Conservation (phyloP, 2,329 filamentous ascomycete species). For the Didymellaceae sp. region DNA sequence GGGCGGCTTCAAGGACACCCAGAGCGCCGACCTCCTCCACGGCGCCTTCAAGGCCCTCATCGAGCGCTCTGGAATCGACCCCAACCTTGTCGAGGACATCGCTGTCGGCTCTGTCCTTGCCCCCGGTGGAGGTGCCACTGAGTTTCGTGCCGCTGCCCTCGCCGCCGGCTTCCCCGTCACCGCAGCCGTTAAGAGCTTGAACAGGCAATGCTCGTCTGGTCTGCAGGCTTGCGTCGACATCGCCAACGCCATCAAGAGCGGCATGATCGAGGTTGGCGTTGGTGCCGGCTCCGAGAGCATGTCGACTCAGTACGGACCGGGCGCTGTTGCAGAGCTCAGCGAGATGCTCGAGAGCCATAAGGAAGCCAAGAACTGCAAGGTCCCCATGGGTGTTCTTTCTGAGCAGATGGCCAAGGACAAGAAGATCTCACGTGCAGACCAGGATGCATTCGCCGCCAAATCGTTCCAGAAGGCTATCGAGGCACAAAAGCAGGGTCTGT, state of each 20-base stretch:
- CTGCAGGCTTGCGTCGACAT: conserved; percentile 93
- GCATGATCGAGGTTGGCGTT: conserved; percentile 95
- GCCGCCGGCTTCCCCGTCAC: conserved; percentile 89
- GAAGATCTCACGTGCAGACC: conserved; percentile 71
- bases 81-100: conserved; percentile 86
- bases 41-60: conserved; percentile 83
- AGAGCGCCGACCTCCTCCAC: conserved; percentile 81
- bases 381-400: conserved; percentile 92
- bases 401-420: conserved; percentile 94
- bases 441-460: conserved; percentile 92
- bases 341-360: conserved; percentile 82
- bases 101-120: conserved; percentile 90
- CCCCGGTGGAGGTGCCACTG: conserved; percentile 92
- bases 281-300: conserved; percentile 97
- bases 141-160: conserved; percentile 91
- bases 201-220: conserved; percentile 93
- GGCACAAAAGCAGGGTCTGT: conserved; percentile 88
- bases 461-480: conserved; percentile 89
- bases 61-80: conserved; percentile 86
- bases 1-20: conserved; percentile 94
- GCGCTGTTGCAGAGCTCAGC: conserved; percentile 90
- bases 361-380: conserved; percentile 93
- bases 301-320: conserved; percentile 87
- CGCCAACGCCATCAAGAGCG: conserved; percentile 86
- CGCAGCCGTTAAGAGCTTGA: conserved; percentile 84